A percentile compares a stretch with the other conserved stretches of the same genome.
These are phyloP conservation scores for Quercus suber DNA, from an alignment of 306 rosid genomes.

Conservation along the genomic window DNA sequence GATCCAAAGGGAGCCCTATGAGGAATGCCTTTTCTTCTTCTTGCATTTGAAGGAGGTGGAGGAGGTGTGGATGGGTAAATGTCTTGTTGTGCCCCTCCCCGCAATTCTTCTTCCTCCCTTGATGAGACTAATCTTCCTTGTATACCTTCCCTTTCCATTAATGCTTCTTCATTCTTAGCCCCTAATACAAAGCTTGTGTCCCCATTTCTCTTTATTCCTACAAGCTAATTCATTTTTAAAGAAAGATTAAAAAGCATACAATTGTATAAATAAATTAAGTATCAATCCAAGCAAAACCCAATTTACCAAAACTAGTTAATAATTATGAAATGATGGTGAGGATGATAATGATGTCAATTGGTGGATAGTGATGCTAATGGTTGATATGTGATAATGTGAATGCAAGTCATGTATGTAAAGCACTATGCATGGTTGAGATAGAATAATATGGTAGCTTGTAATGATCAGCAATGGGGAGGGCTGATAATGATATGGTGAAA, in stretches of 20 bases:
- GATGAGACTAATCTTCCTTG: slow-evolving; percentile 33
- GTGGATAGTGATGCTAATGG: background rate
- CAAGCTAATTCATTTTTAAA: slow-evolving; percentile 48
- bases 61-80: slow-evolving; percentile 70
- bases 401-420: background rate
- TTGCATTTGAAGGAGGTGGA: slow-evolving; percentile 71
- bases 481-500: slow-evolving; percentile 27
- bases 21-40: slow-evolving; percentile 98
- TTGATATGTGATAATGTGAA: background rate
- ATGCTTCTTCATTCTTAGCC: slow-evolving; percentile 43
- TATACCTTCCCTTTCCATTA: slow-evolving; percentile 35
- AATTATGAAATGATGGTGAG: background rate
- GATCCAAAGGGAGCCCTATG: slow-evolving; percentile 89
- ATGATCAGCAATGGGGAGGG: slow-evolving; percentile 5
- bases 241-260: background rate
- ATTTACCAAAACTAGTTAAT: background rate
- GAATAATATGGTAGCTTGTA: slow-evolving; percentile 1
- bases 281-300: slow-evolving; percentile 12
- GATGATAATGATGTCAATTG: background rate
- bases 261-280: background rate
- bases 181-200: slow-evolving; percentile 66
- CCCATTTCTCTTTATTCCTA: slow-evolving; percentile 77
- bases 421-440: background rate
- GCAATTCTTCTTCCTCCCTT: slow-evolving; percentile 57
- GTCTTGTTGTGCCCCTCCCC: slow-evolving; percentile 77